These are phyloP conservation scores for Talaromyces pinophilus DNA, from an alignment of 2,329 filamentous ascomycete genomes.

Conservation along the genomic window DNA sequence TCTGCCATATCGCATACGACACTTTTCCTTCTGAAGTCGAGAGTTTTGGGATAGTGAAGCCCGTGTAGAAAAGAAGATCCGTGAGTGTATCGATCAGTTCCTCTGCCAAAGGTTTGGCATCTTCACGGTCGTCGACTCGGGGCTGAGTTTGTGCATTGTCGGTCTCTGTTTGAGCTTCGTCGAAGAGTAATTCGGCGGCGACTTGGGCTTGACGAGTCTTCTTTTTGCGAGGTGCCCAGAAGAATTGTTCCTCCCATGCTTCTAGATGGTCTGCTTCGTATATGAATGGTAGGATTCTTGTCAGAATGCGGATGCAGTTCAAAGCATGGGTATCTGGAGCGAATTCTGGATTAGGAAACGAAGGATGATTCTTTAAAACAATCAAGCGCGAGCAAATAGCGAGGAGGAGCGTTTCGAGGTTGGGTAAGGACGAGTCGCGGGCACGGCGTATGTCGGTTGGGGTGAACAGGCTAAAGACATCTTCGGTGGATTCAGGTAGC, in stretches of 20 bases:
- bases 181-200: conserved; percentile 78
- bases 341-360: conserved; percentile 82
- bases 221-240: conserved; percentile 77
- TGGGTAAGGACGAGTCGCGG: conserved; percentile 79
- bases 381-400: conserved; percentile 81
- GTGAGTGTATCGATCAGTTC: conserved; percentile 88
- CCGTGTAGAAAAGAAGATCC: conserved; percentile 87
- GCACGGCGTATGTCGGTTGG: conserved; percentile 84
- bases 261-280: conserved; percentile 85
- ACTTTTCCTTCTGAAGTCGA: conserved; percentile 74
- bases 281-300: conserved; percentile 82
- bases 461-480: conserved; percentile 95
- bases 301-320: conserved; percentile 91
- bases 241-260: conserved; percentile 88
- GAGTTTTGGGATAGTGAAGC: conserved; percentile 78
- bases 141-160: conserved; percentile 50
- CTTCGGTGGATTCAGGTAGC: conserved; percentile 89
- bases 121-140: conserved; percentile 67
- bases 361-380: conserved; percentile 80
- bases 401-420: conserved; percentile 84
- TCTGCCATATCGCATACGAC: conserved; percentile 95
- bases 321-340: conserved; percentile 84
- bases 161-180: conserved; percentile 64
- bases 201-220: conserved; percentile 67
- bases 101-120: conserved; percentile 83